phyloP scores from a whole-genome alignment of 352 stramenopile species.

The Peronospora farinosa region DNA sequence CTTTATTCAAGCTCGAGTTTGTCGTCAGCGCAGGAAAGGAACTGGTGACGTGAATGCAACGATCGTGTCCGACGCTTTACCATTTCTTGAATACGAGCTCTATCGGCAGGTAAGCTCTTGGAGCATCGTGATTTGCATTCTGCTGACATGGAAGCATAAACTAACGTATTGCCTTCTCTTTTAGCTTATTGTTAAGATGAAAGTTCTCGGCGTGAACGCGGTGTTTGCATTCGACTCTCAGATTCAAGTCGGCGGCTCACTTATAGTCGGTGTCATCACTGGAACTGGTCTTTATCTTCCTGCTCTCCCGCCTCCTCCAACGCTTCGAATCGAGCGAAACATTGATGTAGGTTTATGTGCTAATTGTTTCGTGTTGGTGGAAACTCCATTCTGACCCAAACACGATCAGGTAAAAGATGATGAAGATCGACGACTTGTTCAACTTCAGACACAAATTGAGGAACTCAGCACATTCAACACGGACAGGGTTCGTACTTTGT shows the following conservation, averaged over 20 bases:
- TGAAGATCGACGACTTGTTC: constrained; percentile 89
- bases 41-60: constrained; percentile 91
- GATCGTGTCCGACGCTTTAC: constrained; percentile 92
- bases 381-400: constrained; percentile 1
- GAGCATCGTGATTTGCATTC: background rate
- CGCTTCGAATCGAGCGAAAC: constrained; percentile 91
- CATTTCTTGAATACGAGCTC: constrained; percentile 98
- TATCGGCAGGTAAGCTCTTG: constrained; percentile 86
- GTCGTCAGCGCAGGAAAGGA: constrained; percentile 87
- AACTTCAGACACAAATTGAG: constrained; percentile 91
- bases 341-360: constrained; percentile 71
- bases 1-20: constrained; percentile 95
- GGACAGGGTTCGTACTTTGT: constrained; percentile 42
- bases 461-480: constrained; percentile 77
- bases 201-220: constrained; percentile 93
- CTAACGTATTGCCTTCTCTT: constrained; percentile 5
- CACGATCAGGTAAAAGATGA: constrained; percentile 83
- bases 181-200: constrained; percentile 84
- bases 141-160: background rate
- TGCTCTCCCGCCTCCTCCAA: constrained; percentile 90
- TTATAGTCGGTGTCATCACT: constrained; percentile 88
- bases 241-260: constrained; percentile 85
- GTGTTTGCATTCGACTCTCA: constrained; percentile 92
- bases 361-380: background rate
- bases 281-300: constrained; percentile 90